Evolutionary conservation across 2,329 filamentous ascomycete genomes (phyloP).

Genomic region (Plectosphaerella cucumerina): DNA sequence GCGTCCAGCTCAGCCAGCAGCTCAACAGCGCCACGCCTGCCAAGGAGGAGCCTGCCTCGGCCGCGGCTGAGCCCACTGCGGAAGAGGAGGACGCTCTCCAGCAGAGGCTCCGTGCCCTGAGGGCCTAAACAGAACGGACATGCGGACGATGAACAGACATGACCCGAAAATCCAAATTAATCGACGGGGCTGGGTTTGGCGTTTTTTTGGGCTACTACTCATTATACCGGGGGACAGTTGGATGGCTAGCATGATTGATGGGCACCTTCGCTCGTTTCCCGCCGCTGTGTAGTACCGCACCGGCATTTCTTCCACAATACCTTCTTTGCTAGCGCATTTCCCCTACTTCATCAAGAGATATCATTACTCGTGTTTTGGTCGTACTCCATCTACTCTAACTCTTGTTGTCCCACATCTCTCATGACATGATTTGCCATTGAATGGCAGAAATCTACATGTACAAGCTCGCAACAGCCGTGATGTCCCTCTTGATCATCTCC

Average conservation of each 20-base stretch:
- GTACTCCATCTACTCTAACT: background rate
- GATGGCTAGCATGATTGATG: too few relatives aligned
- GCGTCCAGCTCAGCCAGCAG: conserved; percentile 75
- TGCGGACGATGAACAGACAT: too few relatives aligned
- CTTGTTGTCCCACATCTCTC: background rate
- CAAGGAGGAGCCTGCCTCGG: conserved; percentile 52
- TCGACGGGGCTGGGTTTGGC: too few relatives aligned
- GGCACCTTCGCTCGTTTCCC: too few relatives aligned
- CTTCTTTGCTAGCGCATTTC: background rate
- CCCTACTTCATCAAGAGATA: background rate
- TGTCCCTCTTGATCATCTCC: conserved; percentile 96
- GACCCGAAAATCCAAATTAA: too few relatives aligned
- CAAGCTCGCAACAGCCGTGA: conserved; percentile 81
- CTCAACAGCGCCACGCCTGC: conserved; percentile 55
- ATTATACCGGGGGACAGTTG: too few relatives aligned
- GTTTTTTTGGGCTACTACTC: too few relatives aligned
- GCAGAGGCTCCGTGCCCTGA: conserved; percentile 52
- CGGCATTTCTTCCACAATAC: background rate
- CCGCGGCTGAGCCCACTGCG: conserved; percentile 63
- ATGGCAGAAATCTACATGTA: conserved; percentile 64
- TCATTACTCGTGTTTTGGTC: background rate
- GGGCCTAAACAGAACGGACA: conserved; percentile 33
- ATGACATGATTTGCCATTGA: too few relatives aligned
- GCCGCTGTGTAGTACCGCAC: background rate
- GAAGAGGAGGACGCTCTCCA: conserved; percentile 75